These are phyloP conservation scores for Trichoderma citrinoviride DNA, from an alignment of 2,329 filamentous ascomycete genomes.

Conservation along the genomic window DNA sequence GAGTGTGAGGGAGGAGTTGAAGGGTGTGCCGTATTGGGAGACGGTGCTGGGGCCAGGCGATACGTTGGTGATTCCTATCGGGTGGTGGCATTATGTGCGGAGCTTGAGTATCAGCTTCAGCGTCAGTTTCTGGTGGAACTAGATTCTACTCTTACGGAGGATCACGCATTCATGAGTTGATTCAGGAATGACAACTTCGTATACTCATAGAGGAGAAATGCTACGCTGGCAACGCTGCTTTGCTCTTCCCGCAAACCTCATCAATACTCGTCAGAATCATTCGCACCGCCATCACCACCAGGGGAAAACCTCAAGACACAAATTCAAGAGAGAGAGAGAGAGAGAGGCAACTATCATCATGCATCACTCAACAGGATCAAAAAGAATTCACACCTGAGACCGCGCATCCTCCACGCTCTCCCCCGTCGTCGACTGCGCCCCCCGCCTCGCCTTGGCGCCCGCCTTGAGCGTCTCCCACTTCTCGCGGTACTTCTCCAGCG, in stretches of 20 bases:
- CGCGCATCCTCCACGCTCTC: constrained; percentile 38
- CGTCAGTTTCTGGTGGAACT: constrained; percentile 96
- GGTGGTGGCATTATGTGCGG: constrained; percentile 98
- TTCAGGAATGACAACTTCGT: background rate
- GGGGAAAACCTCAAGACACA: no score
- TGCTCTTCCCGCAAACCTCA: background rate
- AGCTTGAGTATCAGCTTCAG: constrained; percentile 85
- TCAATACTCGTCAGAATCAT: background rate
- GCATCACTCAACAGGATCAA: no score
- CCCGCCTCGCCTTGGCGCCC: constrained; percentile 55
- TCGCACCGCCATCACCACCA: background rate
- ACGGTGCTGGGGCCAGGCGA: constrained; percentile 78
- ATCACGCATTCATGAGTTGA: background rate
- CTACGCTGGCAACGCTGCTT: constrained; percentile 5
- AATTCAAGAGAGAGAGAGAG: background rate
- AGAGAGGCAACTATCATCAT: background rate
- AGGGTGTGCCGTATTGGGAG: constrained; percentile 65
- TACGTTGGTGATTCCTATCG: constrained; percentile 82
- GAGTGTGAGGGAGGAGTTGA: constrained; percentile 49
- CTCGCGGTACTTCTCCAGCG: constrained; percentile 57
- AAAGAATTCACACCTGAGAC: constrained; percentile 3
- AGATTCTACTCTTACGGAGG: background rate
- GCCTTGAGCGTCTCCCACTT: constrained; percentile 62
- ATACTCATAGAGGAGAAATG: background rate
- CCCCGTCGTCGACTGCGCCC: constrained; percentile 39